These are phyloP conservation scores for Candolleomyces aberdarensis DNA, from an alignment of 768 basidiomycete genomes.

Conservation along the genomic window DNA sequence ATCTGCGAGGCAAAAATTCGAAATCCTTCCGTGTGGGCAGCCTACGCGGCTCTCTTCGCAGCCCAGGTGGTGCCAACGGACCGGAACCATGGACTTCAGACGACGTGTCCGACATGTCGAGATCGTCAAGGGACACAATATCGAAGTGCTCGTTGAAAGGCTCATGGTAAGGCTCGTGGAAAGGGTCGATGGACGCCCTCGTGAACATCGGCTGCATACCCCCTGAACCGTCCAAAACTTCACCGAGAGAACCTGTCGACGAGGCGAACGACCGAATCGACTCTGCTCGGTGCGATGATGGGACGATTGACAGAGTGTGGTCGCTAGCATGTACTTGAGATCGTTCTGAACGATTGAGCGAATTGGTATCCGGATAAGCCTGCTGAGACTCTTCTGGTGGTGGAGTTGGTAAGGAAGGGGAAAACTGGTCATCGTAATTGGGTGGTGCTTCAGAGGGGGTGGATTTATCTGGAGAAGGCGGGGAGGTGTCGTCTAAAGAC, in stretches of 20 bases:
- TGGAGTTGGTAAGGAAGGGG: slow-evolving; percentile 3
- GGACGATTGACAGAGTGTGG: not conserved
- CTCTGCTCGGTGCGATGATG: slow-evolving; percentile 20
- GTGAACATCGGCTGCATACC: slow-evolving; percentile 2
- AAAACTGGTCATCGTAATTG: not conserved
- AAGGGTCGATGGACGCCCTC: slow-evolving; percentile 31
- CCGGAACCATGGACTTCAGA: slow-evolving; percentile 46
- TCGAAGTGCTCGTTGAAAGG: slow-evolving; percentile 61
- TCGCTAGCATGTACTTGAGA: not conserved
- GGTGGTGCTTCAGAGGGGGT: slow-evolving; percentile 10
- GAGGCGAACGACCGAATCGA: slow-evolving; percentile 36
- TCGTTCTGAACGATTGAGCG: not conserved
- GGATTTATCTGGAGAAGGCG: not conserved
- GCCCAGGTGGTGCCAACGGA: slow-evolving; percentile 46
- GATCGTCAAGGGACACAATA: slow-evolving; percentile 73
- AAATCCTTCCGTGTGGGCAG: slow-evolving; percentile 78
- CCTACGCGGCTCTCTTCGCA: slow-evolving; percentile 52
- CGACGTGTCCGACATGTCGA: slow-evolving; percentile 77
- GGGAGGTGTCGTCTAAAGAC: not conserved
- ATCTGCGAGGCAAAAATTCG: slow-evolving; percentile 66
- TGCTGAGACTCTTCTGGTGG: slow-evolving; percentile 2
- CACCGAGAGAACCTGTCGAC: slow-evolving; percentile 54
- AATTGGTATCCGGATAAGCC: not conserved
- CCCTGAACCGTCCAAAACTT: slow-evolving; percentile 16
- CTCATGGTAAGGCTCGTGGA: slow-evolving; percentile 20